Conservation (phyloP, 352 stramenopile species). For the Phytopythium montanum region DNA sequence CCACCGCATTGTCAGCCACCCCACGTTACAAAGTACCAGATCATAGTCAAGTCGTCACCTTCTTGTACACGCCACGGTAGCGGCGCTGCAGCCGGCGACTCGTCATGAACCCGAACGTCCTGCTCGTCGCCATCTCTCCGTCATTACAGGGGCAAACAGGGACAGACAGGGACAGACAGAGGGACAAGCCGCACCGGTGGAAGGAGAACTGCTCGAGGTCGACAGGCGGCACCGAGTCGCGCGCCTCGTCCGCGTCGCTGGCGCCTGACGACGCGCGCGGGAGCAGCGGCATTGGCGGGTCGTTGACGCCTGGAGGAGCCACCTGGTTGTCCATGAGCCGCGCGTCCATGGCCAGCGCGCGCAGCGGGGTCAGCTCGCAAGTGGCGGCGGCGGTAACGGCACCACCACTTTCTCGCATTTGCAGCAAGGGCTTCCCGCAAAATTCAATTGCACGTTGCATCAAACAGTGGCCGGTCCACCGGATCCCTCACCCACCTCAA, state of each 20-base stretch:
- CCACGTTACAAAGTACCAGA: no score
- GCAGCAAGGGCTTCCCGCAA: no score
- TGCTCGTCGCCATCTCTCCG: conserved; percentile 10
- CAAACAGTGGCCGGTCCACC: background rate
- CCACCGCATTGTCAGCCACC: no score
- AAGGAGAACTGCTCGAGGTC: conserved; percentile 39
- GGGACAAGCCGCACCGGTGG: conserved; percentile 22
- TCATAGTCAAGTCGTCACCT: conserved; percentile 23
- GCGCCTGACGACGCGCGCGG: conserved; percentile 7
- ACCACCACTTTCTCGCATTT: background rate
- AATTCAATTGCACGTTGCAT: no score
- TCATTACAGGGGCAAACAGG: background rate
- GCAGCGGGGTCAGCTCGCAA: conserved; percentile 20
- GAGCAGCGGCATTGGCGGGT: background rate
- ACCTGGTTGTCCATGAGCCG: conserved; percentile 33
- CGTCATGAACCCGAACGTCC: conserved; percentile 54
- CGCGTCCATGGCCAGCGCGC: conserved; percentile 17
- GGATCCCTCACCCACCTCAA: background rate
- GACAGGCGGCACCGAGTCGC: background rate
- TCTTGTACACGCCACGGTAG: conserved; percentile 54
- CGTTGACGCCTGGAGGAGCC: background rate
- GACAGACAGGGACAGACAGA: conserved; percentile 1
- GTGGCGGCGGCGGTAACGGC: background rate
- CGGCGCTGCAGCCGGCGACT: conserved; percentile 45
- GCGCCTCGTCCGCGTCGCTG: conserved; percentile 13